Evolutionary conservation across 495 filamentous ascomycete genomes (phyloP), one percentile per base, ranked within the genome.

Genomic region (Aspergillus indologenus): DNA sequence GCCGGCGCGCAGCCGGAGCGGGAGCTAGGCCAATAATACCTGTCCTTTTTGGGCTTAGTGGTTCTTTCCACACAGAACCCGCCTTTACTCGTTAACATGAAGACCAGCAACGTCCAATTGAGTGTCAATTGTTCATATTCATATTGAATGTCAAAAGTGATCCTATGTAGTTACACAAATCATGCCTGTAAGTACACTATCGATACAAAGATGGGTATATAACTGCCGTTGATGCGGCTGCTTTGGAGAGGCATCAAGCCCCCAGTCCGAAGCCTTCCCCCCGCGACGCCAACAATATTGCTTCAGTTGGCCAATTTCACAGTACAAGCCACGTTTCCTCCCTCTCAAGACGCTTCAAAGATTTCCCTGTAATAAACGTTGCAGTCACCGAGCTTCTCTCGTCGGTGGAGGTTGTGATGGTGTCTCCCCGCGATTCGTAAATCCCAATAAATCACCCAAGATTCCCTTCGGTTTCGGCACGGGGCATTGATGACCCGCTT

Each of bases 391-490:
- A 34, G 31, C 60, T 18, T 47, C 57, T 15, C 46, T 48, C 47
- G 9, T 46, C 45, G 26, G 26, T 44, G 8, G 31, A 29, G 17
- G 51, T 24, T 56, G 52, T 50, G 31, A 34, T 20, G 20, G 22
- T 44, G 29, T 45, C 24, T 53, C 46, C 8, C 56, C 55, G 20
- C 51, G 53, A 18, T 54, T 31, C 6, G 63, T 49, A 64, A 94
- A 87, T 0, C 91, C 90, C 61, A 96, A 72, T 43, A 92, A 65
- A 67, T 88, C 81, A 20, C 89, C 89, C 53, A 94, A 71, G 14
- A 90, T 69, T 11, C 90, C 91, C 18, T 81, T 77, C 0, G 91
- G 91, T 65, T 95, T 96, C 4, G 91, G 91, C 1, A 96, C 87
- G 0, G 91, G 91, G 65, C 91, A 96, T 68, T 92, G 77, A 22